These are phyloP conservation scores for Trifolium dubium DNA, from an alignment of 306 rosid genomes.

Conservation along the genomic window DNA sequence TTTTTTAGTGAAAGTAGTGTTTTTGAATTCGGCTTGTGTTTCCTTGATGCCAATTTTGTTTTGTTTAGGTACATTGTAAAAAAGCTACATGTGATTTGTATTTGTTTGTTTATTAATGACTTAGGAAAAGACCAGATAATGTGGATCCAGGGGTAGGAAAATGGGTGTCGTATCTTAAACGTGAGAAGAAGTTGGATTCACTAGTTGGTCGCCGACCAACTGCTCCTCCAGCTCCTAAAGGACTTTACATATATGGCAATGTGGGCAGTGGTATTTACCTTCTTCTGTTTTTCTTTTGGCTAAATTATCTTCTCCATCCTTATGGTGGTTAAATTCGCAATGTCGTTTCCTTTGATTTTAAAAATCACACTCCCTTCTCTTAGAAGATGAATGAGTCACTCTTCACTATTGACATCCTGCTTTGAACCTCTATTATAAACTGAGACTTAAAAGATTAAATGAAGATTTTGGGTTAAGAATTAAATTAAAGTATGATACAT, in stretches of 20 bases:
- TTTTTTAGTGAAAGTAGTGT: conserved; percentile 17
- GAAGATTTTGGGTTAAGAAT: neutral
- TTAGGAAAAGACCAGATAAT: conserved; percentile 66
- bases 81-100: conserved; percentile 21
- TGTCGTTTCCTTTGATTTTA: neutral
- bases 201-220: conserved; percentile 73
- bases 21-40: conserved; percentile 2
- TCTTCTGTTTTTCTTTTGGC: conserved; percentile 9
- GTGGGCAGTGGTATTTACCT: conserved; percentile 86
- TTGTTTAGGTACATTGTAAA: conserved; percentile 8
- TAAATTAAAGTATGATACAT: neutral
- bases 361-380: neutral
- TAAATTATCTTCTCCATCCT: conserved; percentile 16
- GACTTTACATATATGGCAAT: conserved; percentile 90
- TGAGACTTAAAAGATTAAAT: neutral
- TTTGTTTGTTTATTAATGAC: conserved; percentile 24
- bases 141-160: conserved; percentile 91
- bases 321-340: conserved; percentile 2
- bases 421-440: neutral
- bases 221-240: conserved; percentile 89
- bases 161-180: conserved; percentile 95
- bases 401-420: neutral
- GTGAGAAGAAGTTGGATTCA: conserved; percentile 89
- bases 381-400: conserved; percentile 1
- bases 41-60: conserved; percentile 11